Conservation (phyloP, 2,329 filamentous ascomycete genomes). For the Colletotrichum falcatum region DNA sequence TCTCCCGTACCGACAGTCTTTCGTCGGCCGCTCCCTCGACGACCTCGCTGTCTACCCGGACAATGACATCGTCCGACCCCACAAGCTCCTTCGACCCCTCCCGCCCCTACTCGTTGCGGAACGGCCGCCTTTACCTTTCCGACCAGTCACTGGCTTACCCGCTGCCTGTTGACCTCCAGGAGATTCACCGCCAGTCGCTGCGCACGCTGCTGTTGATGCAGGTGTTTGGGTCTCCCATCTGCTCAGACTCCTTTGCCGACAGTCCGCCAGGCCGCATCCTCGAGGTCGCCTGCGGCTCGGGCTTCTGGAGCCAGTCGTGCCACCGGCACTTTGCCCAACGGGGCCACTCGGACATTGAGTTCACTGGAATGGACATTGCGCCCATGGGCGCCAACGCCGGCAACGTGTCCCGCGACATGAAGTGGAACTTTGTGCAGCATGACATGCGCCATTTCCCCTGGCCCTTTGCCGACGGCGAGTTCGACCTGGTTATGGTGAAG, state of each 20-base stretch:
- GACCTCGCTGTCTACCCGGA: constrained; percentile 55
- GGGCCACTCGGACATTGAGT: constrained; percentile 77
- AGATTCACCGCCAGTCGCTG: constrained; percentile 88
- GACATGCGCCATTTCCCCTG: constrained; percentile 81
- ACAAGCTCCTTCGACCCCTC: constrained; percentile 56
- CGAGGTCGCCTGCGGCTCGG: constrained; percentile 88
- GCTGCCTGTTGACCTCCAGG: constrained; percentile 87
- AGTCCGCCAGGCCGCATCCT: constrained; percentile 82
- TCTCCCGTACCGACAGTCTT: constrained; percentile 58
- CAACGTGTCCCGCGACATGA: constrained; percentile 74
- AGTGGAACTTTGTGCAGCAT: constrained; percentile 90
- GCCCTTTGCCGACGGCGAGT: constrained; percentile 83
- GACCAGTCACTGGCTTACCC: constrained; percentile 81
- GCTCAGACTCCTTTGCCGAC: constrained; percentile 66
- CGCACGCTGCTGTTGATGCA: constrained; percentile 85
- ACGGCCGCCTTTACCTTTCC: constrained; percentile 86
- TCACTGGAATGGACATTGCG: constrained; percentile 86
- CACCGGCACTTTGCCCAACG: constrained; percentile 80
- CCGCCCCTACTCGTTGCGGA: constrained; percentile 74
- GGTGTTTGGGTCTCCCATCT: constrained; percentile 84
- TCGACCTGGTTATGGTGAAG: constrained; percentile 90
- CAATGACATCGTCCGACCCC: constrained; percentile 63
- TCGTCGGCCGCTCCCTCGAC: constrained; percentile 60
- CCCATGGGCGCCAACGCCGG: constrained; percentile 68
- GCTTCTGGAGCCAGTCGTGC: constrained; percentile 90